Evolutionary conservation across 208 protist genomes (phyloP).

Genomic region (Zelonia costaricensis): DNA sequence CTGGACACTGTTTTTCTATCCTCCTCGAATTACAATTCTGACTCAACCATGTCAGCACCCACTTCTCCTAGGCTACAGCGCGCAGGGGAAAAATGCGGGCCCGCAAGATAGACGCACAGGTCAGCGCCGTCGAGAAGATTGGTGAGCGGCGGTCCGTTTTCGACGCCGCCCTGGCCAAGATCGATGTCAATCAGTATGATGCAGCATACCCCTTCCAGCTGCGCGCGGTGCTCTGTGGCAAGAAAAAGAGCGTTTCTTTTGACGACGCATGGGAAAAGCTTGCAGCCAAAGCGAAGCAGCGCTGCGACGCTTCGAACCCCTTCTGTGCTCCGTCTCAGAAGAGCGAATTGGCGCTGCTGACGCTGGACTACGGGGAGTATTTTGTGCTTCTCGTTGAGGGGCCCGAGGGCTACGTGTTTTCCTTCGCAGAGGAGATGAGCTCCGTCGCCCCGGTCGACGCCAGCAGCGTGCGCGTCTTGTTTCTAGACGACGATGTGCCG

Average conservation of each 20-base stretch:
- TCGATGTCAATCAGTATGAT: conserved; percentile 31
- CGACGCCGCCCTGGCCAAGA: conserved; percentile 49
- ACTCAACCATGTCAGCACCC: too few relatives aligned
- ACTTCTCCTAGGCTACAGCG: too few relatives aligned
- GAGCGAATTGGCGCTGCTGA: conserved; percentile 17
- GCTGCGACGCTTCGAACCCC: conserved; percentile 30
- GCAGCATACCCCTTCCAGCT: conserved; percentile 53
- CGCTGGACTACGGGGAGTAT: conserved; percentile 69
- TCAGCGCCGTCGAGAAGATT: conserved; percentile 41
- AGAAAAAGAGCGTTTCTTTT: conserved; percentile 22
- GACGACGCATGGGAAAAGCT: conserved; percentile 22
- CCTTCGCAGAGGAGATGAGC: conserved; percentile 41
- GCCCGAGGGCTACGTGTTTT: conserved; percentile 56
- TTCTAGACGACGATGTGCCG: conserved; percentile 68
- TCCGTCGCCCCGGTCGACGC: conserved; percentile 16
- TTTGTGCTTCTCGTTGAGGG: conserved; percentile 74
- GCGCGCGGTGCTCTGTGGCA: conserved; percentile 46
- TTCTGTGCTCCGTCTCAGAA: conserved; percentile 12
- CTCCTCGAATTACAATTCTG: too few relatives aligned
- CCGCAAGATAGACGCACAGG: conserved; percentile 34
- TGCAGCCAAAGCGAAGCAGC: conserved; percentile 14
- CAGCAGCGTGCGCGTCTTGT: conserved; percentile 47
- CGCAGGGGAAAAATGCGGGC: conserved; percentile 26
- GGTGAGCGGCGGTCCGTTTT: conserved; percentile 45
- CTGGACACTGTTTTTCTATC: too few relatives aligned